Percentiles rank a stretch among this genome's conserved stretches.
These are phyloP conservation scores for Vinca major DNA, from an alignment of 305 asterid species.

Conservation along the genomic window DNA sequence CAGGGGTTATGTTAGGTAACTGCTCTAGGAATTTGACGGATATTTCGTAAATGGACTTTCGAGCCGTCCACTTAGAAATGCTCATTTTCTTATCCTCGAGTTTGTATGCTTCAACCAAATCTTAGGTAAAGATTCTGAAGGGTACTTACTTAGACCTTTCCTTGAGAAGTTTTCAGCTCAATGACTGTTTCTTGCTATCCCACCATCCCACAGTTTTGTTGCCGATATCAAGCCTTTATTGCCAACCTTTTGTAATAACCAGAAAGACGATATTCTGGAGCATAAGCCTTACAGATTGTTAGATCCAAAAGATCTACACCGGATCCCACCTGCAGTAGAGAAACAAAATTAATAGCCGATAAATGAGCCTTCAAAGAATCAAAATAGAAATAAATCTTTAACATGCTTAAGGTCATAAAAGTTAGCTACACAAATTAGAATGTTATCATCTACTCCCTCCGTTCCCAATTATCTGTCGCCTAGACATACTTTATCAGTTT, in stretches of 20 bases:
- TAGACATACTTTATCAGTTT: too few relatives aligned
- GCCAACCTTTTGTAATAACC: background rate
- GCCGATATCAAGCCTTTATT: background rate
- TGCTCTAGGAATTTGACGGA: background rate
- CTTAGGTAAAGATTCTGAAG: background rate
- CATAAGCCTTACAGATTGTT: background rate
- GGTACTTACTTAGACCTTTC: background rate
- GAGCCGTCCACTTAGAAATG: background rate
- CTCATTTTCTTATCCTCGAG: background rate
- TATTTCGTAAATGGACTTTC: background rate
- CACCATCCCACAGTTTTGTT: background rate
- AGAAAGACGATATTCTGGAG: background rate
- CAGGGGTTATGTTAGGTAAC: background rate
- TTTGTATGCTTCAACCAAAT: background rate
- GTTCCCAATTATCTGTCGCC: too few relatives aligned
- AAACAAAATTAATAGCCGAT: background rate
- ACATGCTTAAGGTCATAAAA: background rate
- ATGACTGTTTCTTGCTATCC: background rate
- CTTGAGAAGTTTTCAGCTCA: background rate
- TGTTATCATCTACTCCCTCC: background rate
- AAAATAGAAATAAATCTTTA: background rate
- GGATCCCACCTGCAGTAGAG: background rate
- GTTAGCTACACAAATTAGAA: background rate
- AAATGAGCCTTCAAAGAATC: background rate
- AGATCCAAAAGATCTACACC: background rate